phyloP scores from a whole-genome alignment of 2,329 filamentous ascomycete genomes.

The Didymella pomorum region DNA sequence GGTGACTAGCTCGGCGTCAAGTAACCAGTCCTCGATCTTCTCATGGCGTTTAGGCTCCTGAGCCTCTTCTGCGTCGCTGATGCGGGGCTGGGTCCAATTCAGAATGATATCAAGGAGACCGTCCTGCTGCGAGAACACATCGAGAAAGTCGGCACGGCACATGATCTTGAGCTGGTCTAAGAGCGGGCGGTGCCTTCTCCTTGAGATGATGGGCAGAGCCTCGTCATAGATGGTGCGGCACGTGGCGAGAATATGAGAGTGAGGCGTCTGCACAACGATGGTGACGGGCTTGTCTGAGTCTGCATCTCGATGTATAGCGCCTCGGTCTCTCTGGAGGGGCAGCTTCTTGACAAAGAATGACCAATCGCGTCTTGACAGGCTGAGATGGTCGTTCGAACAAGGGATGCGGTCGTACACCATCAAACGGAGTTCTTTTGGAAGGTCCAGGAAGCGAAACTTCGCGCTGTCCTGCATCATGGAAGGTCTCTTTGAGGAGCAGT shows the following conservation, averaged over 20 bases:
- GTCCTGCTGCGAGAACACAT: conserved; percentile 15
- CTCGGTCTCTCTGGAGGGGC: conserved; percentile 13
- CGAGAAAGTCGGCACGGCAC: conserved; percentile 15
- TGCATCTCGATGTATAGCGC: conserved; percentile 12
- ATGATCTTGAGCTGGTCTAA: conserved; percentile 7
- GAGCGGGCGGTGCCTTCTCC: conserved; percentile 1
- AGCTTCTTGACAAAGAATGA: conserved; percentile 18
- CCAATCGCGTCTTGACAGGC: conserved; percentile 15
- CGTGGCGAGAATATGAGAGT: conserved; percentile 9
- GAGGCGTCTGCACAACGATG: conserved; percentile 9
- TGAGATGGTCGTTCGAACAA: conserved; percentile 12
- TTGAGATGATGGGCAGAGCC: conserved; percentile 10
- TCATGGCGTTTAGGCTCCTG: neutral
- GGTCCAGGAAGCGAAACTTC: conserved; percentile 15
- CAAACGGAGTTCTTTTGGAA: conserved; percentile 23
- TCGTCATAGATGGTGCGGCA: conserved; percentile 16
- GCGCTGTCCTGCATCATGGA: neutral
- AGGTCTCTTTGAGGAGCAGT: neutral
- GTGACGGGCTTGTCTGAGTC: conserved; percentile 8
- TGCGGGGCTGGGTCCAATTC: conserved; percentile 1
- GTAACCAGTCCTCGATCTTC: conserved; percentile 10
- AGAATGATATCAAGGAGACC: conserved; percentile 15
- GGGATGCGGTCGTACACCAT: conserved; percentile 24
- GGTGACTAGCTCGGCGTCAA: conserved; percentile 1
- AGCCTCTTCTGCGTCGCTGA: neutral